These are phyloP conservation scores for Microthyrium microscopicum DNA, from an alignment of 2,329 filamentous ascomycete species.

Conservation along the genomic window DNA sequence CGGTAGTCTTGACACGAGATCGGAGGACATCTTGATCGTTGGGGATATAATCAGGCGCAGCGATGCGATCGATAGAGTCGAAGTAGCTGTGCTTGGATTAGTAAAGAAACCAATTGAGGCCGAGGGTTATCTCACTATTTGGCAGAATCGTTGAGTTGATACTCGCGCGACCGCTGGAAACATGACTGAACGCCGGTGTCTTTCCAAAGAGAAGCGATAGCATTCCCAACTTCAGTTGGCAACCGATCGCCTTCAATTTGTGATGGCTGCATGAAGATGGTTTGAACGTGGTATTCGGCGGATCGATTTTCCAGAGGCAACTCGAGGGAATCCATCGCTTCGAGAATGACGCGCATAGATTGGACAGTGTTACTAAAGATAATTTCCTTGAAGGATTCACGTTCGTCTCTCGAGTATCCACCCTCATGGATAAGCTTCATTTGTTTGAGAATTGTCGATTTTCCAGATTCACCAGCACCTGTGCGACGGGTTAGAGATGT, in stretches of 20 bases:
- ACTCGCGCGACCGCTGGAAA: constrained; percentile 89
- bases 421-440: constrained; percentile 99
- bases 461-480: constrained; percentile 97
- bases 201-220: constrained; percentile 85
- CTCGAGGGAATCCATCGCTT: constrained; percentile 53
- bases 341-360: constrained; percentile 53
- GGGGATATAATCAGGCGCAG: constrained; percentile 73
- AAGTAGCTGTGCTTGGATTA: constrained; percentile 56
- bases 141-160: constrained; percentile 90
- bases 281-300: constrained; percentile 94
- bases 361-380: constrained; percentile 58
- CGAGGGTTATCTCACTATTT: constrained; percentile 87
- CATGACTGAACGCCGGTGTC: constrained; percentile 86
- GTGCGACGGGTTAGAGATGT: constrained; percentile 6
- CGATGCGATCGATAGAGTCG: constrained; percentile 83
- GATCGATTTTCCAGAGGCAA: constrained; percentile 79
- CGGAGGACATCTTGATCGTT: constrained; percentile 90
- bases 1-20: constrained; percentile 93
- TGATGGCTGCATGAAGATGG: constrained; percentile 94
- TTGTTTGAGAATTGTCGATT: constrained; percentile 88
- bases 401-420: constrained; percentile 84
- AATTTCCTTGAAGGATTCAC: constrained; percentile 55
- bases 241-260: constrained; percentile 92
- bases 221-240: constrained; percentile 83
- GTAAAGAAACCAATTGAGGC: constrained; percentile 3